phyloP scores from a whole-genome alignment of 2,329 filamentous ascomycete species.

The Nannizzia gypsea region DNA sequence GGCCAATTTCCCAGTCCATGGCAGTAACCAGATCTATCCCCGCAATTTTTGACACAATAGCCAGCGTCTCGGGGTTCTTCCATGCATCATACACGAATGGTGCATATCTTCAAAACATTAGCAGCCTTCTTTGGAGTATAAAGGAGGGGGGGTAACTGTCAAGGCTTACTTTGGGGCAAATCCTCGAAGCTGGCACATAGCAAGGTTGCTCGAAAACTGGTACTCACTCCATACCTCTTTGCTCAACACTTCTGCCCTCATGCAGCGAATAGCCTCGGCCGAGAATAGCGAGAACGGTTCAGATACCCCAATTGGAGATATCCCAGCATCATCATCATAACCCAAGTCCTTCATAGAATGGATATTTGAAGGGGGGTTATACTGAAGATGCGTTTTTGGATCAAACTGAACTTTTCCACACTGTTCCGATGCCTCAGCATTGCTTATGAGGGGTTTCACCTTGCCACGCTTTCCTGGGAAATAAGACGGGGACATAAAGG shows the following conservation, averaged over 20 bases:
- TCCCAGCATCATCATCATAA: slow-evolving; percentile 42
- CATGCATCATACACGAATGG: slow-evolving; percentile 54
- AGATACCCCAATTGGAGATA: slow-evolving; percentile 53
- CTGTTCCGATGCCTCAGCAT: slow-evolving; percentile 1
- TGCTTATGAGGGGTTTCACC: background rate
- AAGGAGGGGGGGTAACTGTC: background rate
- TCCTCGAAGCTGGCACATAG: slow-evolving; percentile 43
- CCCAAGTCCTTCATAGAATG: slow-evolving; percentile 53
- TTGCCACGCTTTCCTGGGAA: background rate
- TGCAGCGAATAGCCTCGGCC: slow-evolving; percentile 47
- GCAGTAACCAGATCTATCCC: slow-evolving; percentile 44
- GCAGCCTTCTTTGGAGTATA: slow-evolving; percentile 3
- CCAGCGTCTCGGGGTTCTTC: slow-evolving; percentile 42
- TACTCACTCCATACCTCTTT: slow-evolving; percentile 46
- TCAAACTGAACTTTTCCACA: slow-evolving; percentile 35
- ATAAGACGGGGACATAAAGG: slow-evolving; percentile 11
- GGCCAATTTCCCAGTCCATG: slow-evolving; percentile 46
- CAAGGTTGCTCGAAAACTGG: slow-evolving; percentile 48
- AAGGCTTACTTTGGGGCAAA: slow-evolving; percentile 44
- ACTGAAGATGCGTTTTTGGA: slow-evolving; percentile 45
- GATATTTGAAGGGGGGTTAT: slow-evolving; percentile 40
- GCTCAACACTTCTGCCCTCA: slow-evolving; percentile 51
- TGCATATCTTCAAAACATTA: slow-evolving; percentile 38
- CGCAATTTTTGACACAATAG: slow-evolving; percentile 41
- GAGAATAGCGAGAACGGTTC: slow-evolving; percentile 55